phyloP scores from a whole-genome alignment of 1,284 basidiomycete species.

The Cryptococcus amylolentus region DNA sequence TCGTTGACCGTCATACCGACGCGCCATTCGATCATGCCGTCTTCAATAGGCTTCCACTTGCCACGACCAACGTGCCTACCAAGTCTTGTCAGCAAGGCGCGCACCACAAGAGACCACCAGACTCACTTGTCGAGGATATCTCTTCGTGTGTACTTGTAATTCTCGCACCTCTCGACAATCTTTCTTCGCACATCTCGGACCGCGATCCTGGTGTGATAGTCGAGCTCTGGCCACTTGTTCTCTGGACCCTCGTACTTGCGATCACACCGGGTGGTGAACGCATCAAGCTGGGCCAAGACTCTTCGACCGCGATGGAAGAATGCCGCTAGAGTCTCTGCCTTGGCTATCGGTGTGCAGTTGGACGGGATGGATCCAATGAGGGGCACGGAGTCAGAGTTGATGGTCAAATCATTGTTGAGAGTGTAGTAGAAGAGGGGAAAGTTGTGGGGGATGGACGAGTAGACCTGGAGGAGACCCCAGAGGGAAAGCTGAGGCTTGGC shows the following conservation, averaged over 20 bases:
- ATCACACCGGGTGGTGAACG: conserved; percentile 44
- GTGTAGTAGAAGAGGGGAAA: conserved; percentile 50
- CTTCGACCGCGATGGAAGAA: conserved; percentile 45
- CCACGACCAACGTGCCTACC: conserved; percentile 36
- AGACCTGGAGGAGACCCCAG: conserved; percentile 35
- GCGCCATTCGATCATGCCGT: conserved; percentile 41
- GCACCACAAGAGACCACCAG: not conserved
- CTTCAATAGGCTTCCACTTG: conserved; percentile 45
- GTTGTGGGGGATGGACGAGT: conserved; percentile 34
- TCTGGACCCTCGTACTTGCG: conserved; percentile 41
- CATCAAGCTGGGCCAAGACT: conserved; percentile 44
- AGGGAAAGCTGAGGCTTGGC: conserved; percentile 30
- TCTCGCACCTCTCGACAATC: conserved; percentile 49
- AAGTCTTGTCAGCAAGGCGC: not conserved
- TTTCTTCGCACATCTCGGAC: conserved; percentile 46
- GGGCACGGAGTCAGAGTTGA: conserved; percentile 45
- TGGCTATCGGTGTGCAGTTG: conserved; percentile 32
- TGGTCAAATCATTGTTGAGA: conserved; percentile 41
- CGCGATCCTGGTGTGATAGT: conserved; percentile 36
- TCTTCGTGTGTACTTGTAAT: conserved; percentile 51
- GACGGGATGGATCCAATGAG: conserved; percentile 47
- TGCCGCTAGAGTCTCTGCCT: conserved; percentile 34
- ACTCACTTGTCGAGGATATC: conserved; percentile 49
- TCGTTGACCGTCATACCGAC: conserved; percentile 30
- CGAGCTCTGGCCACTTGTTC: conserved; percentile 38